Evolutionary conservation across 2,329 filamentous ascomycete species (phyloP), one percentile per base, ranked within the genome.

Genomic region (Penicillium sp.): DNA sequence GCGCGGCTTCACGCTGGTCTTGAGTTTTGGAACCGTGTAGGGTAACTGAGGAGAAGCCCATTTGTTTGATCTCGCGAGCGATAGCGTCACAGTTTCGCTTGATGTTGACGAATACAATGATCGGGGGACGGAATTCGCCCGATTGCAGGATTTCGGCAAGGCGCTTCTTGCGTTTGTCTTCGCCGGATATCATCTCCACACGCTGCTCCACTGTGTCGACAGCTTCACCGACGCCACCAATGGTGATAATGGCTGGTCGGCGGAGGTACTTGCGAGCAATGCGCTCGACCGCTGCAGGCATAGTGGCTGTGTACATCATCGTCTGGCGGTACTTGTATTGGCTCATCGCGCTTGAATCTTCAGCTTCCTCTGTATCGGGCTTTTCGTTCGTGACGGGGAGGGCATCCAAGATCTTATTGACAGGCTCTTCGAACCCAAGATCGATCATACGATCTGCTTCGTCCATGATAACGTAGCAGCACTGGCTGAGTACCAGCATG

Each of bases 291-390:
- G 89, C 85, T 0, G 89, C 78, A 1, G 94, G 92, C 94, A 99
- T 99, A 28, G 94, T 99, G 50, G 94, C 94, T 62, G 94, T 97
- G 84, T 97, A 99, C 94, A 99, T 99, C 94, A 99, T 99, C 0
- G 94, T 99, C 75, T 99, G 93, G 56, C 94, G 83, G 77, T 97
- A 97, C 22, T 89, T 84, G 67, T 89, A 88, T 55, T 85, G 83
- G 65, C 86, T 88, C 93, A 97, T 97, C n/a, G 88, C 85, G 54
- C 83, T 80, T 0, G 89, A 81, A 69, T 97, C 84, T 73, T 99
- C 94, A 6, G 94, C 94, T 50, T 90, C 90, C 12, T 97, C 93
- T 0, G 85, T 89, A 73, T 99, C 94, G 0, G 94, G 94, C 74
- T 97, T 99, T 74, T 96, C 90, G 74, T 99, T 97, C 47, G 83